Conservation (phyloP, 164 flowering plant genomes). For the Malania oleifera region DNA sequence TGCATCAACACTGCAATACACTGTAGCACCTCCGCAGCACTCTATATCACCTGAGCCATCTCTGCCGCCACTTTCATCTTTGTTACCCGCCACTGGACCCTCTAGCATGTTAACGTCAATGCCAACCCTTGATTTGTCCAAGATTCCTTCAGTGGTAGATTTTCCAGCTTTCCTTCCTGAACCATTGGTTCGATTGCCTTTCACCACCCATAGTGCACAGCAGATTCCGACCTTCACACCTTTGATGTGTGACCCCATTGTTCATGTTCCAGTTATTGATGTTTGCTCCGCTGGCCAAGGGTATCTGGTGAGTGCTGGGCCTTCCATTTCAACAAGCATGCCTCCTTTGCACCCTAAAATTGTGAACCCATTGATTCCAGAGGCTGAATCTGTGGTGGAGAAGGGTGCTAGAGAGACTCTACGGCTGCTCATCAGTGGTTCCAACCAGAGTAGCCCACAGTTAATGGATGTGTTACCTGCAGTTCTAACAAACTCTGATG, state of each 20-base stretch:
- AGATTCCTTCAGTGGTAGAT: constrained; percentile 42
- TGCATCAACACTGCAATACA: constrained; percentile 36
- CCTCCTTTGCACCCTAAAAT: constrained; percentile 54
- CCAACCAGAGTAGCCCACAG: constrained; percentile 44
- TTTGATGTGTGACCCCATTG: constrained; percentile 82
- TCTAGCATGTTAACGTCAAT: constrained; percentile 31
- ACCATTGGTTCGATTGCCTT: constrained; percentile 47
- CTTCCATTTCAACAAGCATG: constrained; percentile 50
- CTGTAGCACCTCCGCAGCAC: constrained; percentile 27
- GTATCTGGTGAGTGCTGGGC: constrained; percentile 85
- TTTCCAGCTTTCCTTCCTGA: constrained; percentile 71
- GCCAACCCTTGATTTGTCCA: constrained; percentile 32
- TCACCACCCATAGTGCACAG: constrained; percentile 46
- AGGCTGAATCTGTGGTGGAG: constrained; percentile 59
- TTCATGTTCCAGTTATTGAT: constrained; percentile 85
- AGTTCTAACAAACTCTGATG: constrained; percentile 28
- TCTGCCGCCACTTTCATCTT: constrained; percentile 55
- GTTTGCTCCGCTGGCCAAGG: constrained; percentile 93
- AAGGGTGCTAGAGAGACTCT: constrained; percentile 88
- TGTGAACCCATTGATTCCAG: constrained; percentile 47
- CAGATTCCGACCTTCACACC: constrained; percentile 84
- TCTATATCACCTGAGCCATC: constrained; percentile 32
- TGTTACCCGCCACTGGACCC: constrained; percentile 36
- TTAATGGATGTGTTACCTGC: constrained; percentile 48
- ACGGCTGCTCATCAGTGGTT: constrained; percentile 58